phyloP scores from a whole-genome alignment of 345 rosid species.

The Aquilaria yunnanensis region DNA sequence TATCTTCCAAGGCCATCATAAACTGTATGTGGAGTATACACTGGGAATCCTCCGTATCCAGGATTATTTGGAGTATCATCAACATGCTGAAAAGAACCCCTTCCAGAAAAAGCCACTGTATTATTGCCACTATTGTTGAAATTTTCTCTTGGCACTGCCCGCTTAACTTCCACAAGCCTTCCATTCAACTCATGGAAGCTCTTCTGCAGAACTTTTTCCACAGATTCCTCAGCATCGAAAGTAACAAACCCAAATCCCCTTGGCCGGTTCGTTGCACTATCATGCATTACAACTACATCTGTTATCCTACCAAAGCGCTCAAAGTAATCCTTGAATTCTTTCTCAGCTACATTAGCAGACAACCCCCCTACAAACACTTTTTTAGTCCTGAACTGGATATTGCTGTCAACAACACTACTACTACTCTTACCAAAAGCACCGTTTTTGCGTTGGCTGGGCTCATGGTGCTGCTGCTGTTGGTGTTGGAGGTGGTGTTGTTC shows the following conservation, averaged over 20 bases:
- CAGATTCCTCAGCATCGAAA: slow-evolving; percentile 62
- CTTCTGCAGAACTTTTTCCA: slow-evolving; percentile 52
- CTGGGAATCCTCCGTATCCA: slow-evolving; percentile 26
- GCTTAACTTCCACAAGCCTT: slow-evolving; percentile 71
- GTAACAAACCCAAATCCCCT: slow-evolving; percentile 92
- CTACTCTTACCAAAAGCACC: slow-evolving; percentile 16
- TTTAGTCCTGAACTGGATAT: slow-evolving; percentile 32
- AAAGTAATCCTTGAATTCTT: slow-evolving; percentile 67
- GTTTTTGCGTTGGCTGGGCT: slow-evolving; percentile 14
- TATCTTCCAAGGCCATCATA: slow-evolving; percentile 28
- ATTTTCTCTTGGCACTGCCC: slow-evolving; percentile 78
- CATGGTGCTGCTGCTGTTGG: slow-evolving; percentile 21
- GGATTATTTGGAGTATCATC: slow-evolving; percentile 22
- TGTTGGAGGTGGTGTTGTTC: slow-evolving; percentile 32
- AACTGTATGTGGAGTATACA: slow-evolving; percentile 20
- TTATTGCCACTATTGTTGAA: slow-evolving; percentile 21
- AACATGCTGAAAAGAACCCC: slow-evolving; percentile 18
- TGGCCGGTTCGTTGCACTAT: slow-evolving; percentile 56
- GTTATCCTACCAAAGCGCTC: slow-evolving; percentile 62
- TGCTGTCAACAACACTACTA: slow-evolving; percentile 13
- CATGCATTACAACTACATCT: slow-evolving; percentile 87
- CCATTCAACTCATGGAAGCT: slow-evolving; percentile 58
- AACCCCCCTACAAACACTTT: slow-evolving; percentile 89
- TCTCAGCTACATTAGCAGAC: slow-evolving; percentile 50
- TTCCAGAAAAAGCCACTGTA: slow-evolving; percentile 8